A percentile compares a stretch with the other conserved stretches of the same genome.
Conservation (phyloP, 148 eudicot species). For the Cornus kousa region DNA sequence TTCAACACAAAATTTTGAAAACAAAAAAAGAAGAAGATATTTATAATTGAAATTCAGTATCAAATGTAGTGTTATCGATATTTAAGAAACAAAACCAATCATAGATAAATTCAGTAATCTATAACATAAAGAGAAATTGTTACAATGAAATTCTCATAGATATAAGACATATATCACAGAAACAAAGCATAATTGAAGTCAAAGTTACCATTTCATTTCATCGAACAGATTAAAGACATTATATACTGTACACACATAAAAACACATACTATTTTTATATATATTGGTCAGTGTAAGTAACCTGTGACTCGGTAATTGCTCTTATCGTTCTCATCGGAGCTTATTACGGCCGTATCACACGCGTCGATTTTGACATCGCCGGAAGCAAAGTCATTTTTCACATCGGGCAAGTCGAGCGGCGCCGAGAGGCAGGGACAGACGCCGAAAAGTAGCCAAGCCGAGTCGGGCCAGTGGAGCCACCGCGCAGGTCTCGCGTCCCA, state of each 20-base stretch:
- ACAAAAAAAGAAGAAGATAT: too few relatives aligned
- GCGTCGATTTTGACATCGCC: background rate
- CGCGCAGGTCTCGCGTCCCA: slow-evolving; percentile 79
- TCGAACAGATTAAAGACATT: background rate
- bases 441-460: slow-evolving; percentile 58
- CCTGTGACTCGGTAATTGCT: slow-evolving; percentile 46
- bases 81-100: too few relatives aligned
- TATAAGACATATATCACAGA: background rate
- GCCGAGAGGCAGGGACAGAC: slow-evolving; percentile 47
- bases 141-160: background rate
- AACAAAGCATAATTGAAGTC: background rate
- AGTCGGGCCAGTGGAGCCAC: slow-evolving; percentile 60
- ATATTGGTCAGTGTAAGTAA: background rate
- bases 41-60: too few relatives aligned
- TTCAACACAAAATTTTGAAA: too few relatives aligned
- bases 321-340: background rate
- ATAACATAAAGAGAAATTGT: background rate
- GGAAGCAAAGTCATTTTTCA: background rate
- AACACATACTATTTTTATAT: too few relatives aligned
- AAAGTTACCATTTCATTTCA: background rate
- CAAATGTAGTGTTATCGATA: background rate
- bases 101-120: background rate
- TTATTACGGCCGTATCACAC: background rate
- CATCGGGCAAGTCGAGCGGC: slow-evolving; percentile 31
- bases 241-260: background rate